Base-by-base conservation (phyloP, 768 basidiomycete species). In the Collybiopsis confluens region DNA sequence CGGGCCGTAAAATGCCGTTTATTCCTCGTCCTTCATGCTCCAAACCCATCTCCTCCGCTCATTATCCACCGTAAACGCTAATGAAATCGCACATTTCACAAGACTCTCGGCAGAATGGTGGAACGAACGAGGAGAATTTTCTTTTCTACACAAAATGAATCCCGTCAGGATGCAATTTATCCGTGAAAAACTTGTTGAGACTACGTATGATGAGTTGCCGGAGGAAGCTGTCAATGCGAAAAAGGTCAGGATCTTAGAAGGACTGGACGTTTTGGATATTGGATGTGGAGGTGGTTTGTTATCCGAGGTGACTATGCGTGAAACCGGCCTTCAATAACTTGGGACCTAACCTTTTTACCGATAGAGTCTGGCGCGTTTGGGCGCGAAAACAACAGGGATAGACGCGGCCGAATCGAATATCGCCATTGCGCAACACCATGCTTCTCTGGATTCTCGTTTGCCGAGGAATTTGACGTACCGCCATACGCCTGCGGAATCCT, bases 221-320 rank as follows among this genome's bases (percentile, higher is more conserved):
- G 70, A 74, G 2, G 65, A 72, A 7, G 66, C 68, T 16, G 54
- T 63, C 28, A 52, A 70, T 56, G 63, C 70, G 48, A 45, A 62
- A 54, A 36, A 61, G 61, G 26, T 56, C 58, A 58, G 70, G 60
- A 69, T 73, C 7, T 71, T 99, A 26, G 66, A 69, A 2, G 92
- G 87, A 0, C 70, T 87, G 64, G 80, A 87, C 54, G 83, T 90
- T 13, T 72, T 98, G 48, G 95, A 98, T 65, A 86, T 98, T 2
- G 97, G 97, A 0, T 98, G 97, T 65, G 97, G 97, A 6, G 97
- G 97, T 0, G 97, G 97, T 0, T 71, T 98, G 55, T 74, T 99
- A 53, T 87, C 91, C 21, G 96, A 98, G 78, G 95, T 92, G n/a
- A 23, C n/a, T n/a, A n/a, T n/a, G n/a, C n/a, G n/a, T n/a, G n/a